Conservation (phyloP, 306 rosid genomes). For the Arachis hypogaea region DNA sequence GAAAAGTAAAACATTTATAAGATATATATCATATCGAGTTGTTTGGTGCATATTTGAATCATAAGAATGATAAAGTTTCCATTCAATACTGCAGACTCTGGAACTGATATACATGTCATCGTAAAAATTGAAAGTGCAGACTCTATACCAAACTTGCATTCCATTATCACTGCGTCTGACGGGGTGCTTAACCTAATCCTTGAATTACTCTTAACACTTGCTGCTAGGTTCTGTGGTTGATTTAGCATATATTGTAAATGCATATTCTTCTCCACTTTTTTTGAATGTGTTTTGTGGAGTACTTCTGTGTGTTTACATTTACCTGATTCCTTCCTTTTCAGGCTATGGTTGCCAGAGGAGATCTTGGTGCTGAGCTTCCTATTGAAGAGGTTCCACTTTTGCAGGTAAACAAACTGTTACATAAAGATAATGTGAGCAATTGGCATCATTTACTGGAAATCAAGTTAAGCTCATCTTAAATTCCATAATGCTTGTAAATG, state of each 20-base stretch:
- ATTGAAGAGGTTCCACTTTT: slow-evolving; percentile 63
- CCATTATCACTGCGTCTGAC: slow-evolving; percentile 77
- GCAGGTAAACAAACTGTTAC: slow-evolving; percentile 38
- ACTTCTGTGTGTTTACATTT: not conserved
- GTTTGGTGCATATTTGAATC: slow-evolving; percentile 18
- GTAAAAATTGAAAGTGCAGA: slow-evolving; percentile 98
- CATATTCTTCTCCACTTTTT: not conserved
- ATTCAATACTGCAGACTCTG: slow-evolving; percentile 62
- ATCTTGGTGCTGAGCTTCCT: slow-evolving; percentile 65
- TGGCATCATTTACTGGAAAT: slow-evolving; percentile 11
- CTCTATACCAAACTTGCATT: slow-evolving; percentile 89
- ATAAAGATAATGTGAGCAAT: not conserved
- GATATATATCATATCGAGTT: not conserved
- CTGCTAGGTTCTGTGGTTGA: slow-evolving; percentile 7
- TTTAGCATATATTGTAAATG: slow-evolving; percentile 15
- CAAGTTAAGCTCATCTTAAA: slow-evolving; percentile 31
- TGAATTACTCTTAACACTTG: slow-evolving; percentile 24
- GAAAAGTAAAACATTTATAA: slow-evolving; percentile 50
- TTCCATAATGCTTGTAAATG: slow-evolving; percentile 26
- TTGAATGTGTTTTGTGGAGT: slow-evolving; percentile 15
- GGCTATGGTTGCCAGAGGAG: slow-evolving; percentile 71
- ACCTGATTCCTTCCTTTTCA: slow-evolving; percentile 26
- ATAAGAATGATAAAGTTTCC: slow-evolving; percentile 23
- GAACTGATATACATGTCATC: slow-evolving; percentile 89
- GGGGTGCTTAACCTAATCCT: slow-evolving; percentile 49